Conservation (phyloP, 306 rosid genomes). For the Comarum palustre region DNA sequence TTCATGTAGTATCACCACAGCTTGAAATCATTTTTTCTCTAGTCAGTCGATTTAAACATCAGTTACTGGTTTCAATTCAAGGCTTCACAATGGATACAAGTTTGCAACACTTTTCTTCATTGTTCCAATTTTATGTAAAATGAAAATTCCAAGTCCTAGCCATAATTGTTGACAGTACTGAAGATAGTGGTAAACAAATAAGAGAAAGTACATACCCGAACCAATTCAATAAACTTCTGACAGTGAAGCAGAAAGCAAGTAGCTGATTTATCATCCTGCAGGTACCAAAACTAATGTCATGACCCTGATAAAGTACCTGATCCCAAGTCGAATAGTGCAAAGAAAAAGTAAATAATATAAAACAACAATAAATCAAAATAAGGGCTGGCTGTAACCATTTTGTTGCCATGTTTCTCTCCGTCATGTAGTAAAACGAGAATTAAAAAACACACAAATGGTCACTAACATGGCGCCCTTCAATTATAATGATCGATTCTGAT, state of each 20-base stretch:
- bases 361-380: not conserved
- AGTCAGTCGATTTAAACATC: not conserved
- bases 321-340: not conserved
- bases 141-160: not conserved
- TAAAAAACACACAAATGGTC: not conserved
- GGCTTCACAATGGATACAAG: not conserved
- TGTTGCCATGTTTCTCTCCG: not conserved
- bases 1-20: not conserved
- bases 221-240: slow-evolving; percentile 90
- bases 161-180: not conserved
- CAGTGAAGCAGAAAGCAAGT: slow-evolving; percentile 92
- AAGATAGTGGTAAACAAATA: slow-evolving; percentile 13
- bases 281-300: slow-evolving; percentile 27
- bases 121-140: not conserved
- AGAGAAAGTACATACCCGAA: slow-evolving; percentile 65
- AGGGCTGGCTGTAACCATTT: not conserved
- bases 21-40: not conserved
- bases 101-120: not conserved
- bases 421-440: not conserved
- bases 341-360: not conserved
- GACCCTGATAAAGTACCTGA: not conserved
- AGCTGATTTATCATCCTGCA: slow-evolving; percentile 92
- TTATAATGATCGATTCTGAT: not conserved
- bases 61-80: not conserved
- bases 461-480: not conserved